phyloP scores from a whole-genome alignment of 331 rosid genomes.

The Erythrophleum ivorense region DNA sequence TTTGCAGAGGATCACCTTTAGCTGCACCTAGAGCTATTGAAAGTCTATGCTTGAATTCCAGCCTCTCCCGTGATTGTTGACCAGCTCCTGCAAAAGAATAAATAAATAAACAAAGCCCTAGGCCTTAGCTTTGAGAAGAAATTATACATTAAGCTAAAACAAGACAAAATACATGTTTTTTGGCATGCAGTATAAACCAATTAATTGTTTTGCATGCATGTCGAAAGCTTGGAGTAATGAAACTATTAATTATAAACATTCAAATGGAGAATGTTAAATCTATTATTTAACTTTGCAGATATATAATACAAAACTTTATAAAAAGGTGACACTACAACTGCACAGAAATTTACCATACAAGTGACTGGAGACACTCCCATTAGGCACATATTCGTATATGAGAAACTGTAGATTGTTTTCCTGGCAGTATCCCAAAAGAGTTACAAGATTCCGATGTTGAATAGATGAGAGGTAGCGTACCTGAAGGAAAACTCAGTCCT shows the following conservation, averaged over 20 bases:
- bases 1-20: slow-evolving; percentile 99
- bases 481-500: slow-evolving; percentile 54
- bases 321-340: slow-evolving; percentile 26
- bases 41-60: slow-evolving; percentile 91
- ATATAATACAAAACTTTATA: slow-evolving; percentile 7
- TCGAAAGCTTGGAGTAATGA: no score
- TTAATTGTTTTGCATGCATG: slow-evolving; percentile 9
- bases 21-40: slow-evolving; percentile 94
- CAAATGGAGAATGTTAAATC: not conserved
- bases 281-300: slow-evolving; percentile 14
- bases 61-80: slow-evolving; percentile 67
- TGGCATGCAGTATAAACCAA: not conserved
- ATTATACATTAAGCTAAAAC: slow-evolving; percentile 28
- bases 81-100: slow-evolving; percentile 54
- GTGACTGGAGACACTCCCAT: slow-evolving; percentile 93
- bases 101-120: slow-evolving; percentile 1
- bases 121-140: slow-evolving; percentile 34
- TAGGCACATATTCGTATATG: slow-evolving; percentile 82
- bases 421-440: slow-evolving; percentile 92
- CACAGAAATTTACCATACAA: slow-evolving; percentile 76
- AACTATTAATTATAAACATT: no score
- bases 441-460: slow-evolving; percentile 79
- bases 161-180: not conserved
- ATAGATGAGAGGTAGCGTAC: slow-evolving; percentile 82
- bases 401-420: slow-evolving; percentile 87